Evolutionary conservation across 495 filamentous ascomycete genomes (phyloP).

Genomic region (Corynascus novoguineensis): DNA sequence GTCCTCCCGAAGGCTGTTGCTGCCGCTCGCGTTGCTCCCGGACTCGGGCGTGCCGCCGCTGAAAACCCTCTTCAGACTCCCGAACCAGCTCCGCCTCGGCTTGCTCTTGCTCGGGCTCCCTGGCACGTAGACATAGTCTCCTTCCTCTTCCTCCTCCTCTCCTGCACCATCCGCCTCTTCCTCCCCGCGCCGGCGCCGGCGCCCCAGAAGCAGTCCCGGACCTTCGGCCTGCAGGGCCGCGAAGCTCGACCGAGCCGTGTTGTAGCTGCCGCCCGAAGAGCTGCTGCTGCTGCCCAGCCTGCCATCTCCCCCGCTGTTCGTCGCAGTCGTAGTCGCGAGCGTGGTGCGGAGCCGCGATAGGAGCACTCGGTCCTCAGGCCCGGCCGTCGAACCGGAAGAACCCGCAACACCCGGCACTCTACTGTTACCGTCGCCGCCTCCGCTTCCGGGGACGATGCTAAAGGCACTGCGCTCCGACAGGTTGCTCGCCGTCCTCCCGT

Average conservation of each 20-base stretch:
- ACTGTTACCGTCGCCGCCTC: not conserved
- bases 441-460: constrained; percentile 21
- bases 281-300: not conserved
- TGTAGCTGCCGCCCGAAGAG: constrained; percentile 22
- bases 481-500: constrained; percentile 34
- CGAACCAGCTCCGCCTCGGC: constrained; percentile 41
- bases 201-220: constrained; percentile 51
- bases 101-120: constrained; percentile 47
- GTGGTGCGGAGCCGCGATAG: constrained; percentile 4
- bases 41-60: constrained; percentile 21
- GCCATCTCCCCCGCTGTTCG: not conserved
- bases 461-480: constrained; percentile 39
- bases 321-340: not conserved
- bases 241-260: constrained; percentile 56
- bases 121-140: constrained; percentile 26
- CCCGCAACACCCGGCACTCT: not conserved
- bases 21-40: not conserved
- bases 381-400: not conserved
- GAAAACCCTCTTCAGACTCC: constrained; percentile 44
- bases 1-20: constrained; percentile 15
- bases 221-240: constrained; percentile 60
- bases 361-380: not conserved
- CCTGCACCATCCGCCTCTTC: not conserved
- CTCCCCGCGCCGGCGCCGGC: not conserved
- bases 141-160: constrained; percentile 19